A percentile compares a stretch with the other conserved stretches of the same genome.
Conservation (phyloP, 495 filamentous ascomycete genomes). For the Saxophila tyrrhenica region DNA sequence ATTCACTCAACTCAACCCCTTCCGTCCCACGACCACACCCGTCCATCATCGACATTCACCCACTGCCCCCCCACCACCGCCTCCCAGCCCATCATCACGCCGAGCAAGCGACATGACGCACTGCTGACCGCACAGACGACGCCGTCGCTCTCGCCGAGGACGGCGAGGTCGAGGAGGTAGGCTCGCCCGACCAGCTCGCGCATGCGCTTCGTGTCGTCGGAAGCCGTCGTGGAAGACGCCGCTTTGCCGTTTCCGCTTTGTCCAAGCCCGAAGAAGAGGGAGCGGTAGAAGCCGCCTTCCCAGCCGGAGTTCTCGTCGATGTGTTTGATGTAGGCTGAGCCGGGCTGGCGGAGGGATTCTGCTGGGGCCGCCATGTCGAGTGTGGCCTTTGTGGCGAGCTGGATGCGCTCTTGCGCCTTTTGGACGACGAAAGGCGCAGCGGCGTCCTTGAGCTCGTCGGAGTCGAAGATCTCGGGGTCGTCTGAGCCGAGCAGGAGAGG, state of each 20-base stretch:
- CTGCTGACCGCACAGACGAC: conserved; percentile 58
- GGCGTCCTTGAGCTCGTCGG: conserved; percentile 38
- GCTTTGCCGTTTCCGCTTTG: conserved; percentile 5
- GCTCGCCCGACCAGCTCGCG: conserved; percentile 54
- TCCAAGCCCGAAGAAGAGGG: conserved; percentile 59
- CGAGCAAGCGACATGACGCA: conserved; percentile 54
- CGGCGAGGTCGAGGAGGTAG: conserved; percentile 62
- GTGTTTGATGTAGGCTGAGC: conserved; percentile 41
- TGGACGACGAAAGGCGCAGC: conserved; percentile 10
- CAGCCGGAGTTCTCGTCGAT: conserved; percentile 58
- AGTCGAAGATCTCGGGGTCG: conserved; percentile 53
- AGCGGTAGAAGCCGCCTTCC: conserved; percentile 63
- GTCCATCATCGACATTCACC: conserved; percentile 61
- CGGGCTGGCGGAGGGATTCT: conserved; percentile 24
- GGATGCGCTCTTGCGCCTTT: conserved; percentile 54
- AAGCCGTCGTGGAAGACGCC: conserved; percentile 12
- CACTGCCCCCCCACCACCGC: conserved; percentile 46
- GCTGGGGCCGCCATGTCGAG: conserved; percentile 25
- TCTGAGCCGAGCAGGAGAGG: conserved; percentile 53
- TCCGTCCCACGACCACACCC: conserved; percentile 16
- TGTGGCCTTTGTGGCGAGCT: conserved; percentile 47
- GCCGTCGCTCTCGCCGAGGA: conserved; percentile 50
- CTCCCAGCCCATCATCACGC: conserved; percentile 74
- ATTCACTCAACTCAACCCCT: too few species aligned
- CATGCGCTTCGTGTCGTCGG: conserved; percentile 43